Percentiles rank a stretch among this genome's conserved stretches.
Evolutionary conservation across 805 yeast species (phyloP).

Genomic region (Starmerella cellae): DNA sequence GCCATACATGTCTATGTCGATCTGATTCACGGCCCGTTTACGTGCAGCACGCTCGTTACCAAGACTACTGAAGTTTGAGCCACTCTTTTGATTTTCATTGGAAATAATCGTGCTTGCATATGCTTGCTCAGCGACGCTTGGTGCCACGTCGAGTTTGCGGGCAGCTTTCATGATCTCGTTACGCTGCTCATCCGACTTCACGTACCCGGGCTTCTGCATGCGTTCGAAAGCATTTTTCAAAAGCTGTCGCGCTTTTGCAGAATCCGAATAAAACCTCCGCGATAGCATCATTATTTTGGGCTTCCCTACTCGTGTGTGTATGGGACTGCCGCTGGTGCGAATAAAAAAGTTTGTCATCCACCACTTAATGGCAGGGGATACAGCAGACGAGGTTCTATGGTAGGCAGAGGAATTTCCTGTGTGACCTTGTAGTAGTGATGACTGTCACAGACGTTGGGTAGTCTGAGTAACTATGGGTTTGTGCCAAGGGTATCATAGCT

Average conservation of each 20-base stretch:
- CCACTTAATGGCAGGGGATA: too few species aligned
- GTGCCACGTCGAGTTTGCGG: constrained; percentile 24
- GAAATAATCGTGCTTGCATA: constrained; percentile 19
- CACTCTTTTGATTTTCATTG: neutral
- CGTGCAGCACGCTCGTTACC: constrained; percentile 1
- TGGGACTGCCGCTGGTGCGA: too few species aligned
- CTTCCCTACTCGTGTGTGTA: too few species aligned
- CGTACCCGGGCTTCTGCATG: constrained; percentile 22
- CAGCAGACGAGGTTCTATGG: too few species aligned
- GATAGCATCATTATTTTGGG: too few species aligned
- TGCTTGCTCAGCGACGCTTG: constrained; percentile 19
- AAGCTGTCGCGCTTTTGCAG: constrained; percentile 22
- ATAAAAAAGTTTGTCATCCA: neutral
- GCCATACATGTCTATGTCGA: constrained; percentile 21
- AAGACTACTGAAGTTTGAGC: neutral
- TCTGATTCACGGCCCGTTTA: constrained; percentile 14
- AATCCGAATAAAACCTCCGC: constrained; percentile 9
- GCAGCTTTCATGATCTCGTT: constrained; percentile 24
- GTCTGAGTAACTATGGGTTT: too few species aligned
- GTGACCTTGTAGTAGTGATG: too few species aligned
- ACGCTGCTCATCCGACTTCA: constrained; percentile 23
- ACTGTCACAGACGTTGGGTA: too few species aligned
- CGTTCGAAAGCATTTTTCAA: constrained; percentile 25
- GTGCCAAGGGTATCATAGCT: too few species aligned
- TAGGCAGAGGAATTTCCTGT: too few species aligned